Conservation (phyloP, 2,329 filamentous ascomycete genomes). For the Colletotrichum destructivum region DNA sequence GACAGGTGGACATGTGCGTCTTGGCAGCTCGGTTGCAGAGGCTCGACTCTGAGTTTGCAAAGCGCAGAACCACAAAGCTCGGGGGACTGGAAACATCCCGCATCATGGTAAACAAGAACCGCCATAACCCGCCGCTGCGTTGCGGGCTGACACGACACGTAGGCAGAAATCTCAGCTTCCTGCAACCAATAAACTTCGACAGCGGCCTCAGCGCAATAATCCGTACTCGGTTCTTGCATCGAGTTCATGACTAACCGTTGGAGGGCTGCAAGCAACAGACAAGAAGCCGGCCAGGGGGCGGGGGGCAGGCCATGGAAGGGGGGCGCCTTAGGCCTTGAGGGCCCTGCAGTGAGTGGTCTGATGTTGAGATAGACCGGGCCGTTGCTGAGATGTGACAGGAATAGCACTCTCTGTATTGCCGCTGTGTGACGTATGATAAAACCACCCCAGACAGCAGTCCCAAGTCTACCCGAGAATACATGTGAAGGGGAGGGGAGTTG, state of each 20-base stretch:
- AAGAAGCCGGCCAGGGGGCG: conserved; percentile 2
- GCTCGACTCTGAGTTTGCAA: not conserved
- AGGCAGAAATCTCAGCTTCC: not conserved
- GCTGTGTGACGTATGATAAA: conserved; percentile 25
- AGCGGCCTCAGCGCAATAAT: conserved; percentile 21
- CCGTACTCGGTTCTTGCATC: not conserved
- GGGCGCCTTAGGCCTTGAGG: not conserved
- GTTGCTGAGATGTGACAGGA: conserved; percentile 21
- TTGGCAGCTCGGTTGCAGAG: not conserved
- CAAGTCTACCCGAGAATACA: not conserved
- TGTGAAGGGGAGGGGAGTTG: not conserved
- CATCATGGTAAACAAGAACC: not conserved
- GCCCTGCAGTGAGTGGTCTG: conserved; percentile 12
- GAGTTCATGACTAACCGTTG: conserved; percentile 10
- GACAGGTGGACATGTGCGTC: not conserved
- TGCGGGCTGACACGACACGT: not conserved
- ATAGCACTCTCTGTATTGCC: not conserved
- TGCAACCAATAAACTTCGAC: not conserved
- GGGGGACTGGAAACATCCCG: not conserved
- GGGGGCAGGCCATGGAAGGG: no score
- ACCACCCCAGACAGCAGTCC: conserved; percentile 9
- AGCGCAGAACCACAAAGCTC: not conserved
- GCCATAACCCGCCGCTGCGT: not conserved
- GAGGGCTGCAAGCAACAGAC: conserved; percentile 11
- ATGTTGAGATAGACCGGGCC: conserved; percentile 1